Evolutionary conservation across 2,329 filamentous ascomycete species (phyloP), one percentile per base, ranked within the genome.

Genomic region (Ceratocystis cacaofunesta): DNA sequence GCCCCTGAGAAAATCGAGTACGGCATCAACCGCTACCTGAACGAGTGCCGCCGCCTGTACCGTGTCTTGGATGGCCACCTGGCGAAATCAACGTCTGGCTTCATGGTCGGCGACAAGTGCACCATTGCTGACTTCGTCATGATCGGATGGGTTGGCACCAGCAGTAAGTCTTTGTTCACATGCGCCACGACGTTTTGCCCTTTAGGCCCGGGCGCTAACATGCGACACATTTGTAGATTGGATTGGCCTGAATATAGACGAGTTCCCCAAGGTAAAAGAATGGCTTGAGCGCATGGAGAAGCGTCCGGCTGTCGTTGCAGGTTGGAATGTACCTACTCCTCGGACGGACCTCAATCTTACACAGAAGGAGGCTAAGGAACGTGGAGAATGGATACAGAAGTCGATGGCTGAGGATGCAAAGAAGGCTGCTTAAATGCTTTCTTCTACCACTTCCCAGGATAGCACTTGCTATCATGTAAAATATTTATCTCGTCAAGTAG

Each of bases 41-140:
- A 90, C 72, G 91, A 96, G 77, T 90, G 88, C 0, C 81, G 86
- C n/a, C 85, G 91, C 15, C 79, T 96, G 1, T 95, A 94, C 76
- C 79, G 84, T 63, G 86, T 90, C 22, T 77, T 95, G 67, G 86
- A 95, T 71, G 83, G 81, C 61, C 85, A 91, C 65, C 82, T 96
- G 55, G 74, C 76, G 68, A 78, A 79, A 71, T 80, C 80, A 4
- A 72, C 74, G 2, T 82, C 79, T 0, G 82, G 81, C 12, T 87
- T 79, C 72, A 75, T 87, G 12, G 85, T 87, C 57, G 88, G 88
- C 44, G 83, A 89, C 73, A 83, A 83, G 68, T 78, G 81, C 68
- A 90, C 87, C 55, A 84, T 89, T 69, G 90, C 89, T 1, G 91
- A 96, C 73, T 88, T 96, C 68, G 79, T 89, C 52, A 83, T 84